Evolutionary conservation across 345 rosid species (phyloP).

Genomic region (Brassica rapa): DNA sequence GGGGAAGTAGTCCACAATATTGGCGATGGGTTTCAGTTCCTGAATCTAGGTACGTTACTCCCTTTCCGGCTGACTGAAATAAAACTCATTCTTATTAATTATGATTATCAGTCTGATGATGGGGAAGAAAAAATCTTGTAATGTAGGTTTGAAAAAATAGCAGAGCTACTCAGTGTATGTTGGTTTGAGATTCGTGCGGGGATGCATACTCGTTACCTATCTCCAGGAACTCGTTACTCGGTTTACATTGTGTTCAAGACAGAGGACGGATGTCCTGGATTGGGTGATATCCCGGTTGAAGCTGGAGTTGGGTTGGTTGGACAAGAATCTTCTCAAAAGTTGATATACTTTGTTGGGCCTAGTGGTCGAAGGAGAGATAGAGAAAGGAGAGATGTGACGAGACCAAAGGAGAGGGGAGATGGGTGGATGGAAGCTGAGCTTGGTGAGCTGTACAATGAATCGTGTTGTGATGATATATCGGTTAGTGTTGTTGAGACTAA

Average conservation of each 20-base stretch:
- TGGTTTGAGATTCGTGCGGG: slow-evolving; percentile 56
- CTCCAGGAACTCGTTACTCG: slow-evolving; percentile 45
- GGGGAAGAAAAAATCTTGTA: not conserved
- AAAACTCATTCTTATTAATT: not conserved
- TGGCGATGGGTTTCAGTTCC: slow-evolving; percentile 27
- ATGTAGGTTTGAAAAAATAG: slow-evolving; percentile 51
- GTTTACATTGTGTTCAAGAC: slow-evolving; percentile 53
- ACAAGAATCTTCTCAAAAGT: slow-evolving; percentile 12
- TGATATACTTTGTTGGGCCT: slow-evolving; percentile 24
- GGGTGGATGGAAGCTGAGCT: slow-evolving; percentile 72
- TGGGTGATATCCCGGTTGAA: slow-evolving; percentile 44
- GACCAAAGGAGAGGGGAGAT: slow-evolving; percentile 50
- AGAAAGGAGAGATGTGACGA: slow-evolving; percentile 5
- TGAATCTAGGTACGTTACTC: slow-evolving; percentile 11
- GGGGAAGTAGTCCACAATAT: slow-evolving; percentile 22
- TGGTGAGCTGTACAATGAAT: slow-evolving; percentile 44
- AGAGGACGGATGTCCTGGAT: slow-evolving; percentile 30
- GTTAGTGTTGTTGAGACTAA: slow-evolving; percentile 45
- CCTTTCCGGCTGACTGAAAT: not conserved
- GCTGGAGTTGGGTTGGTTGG: slow-evolving; percentile 46
- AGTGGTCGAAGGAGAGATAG: not conserved
- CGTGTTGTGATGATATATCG: slow-evolving; percentile 18
- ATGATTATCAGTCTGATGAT: not conserved
- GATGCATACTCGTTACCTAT: slow-evolving; percentile 37
- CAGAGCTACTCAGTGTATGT: slow-evolving; percentile 49